Evolutionary conservation across 2,329 filamentous ascomycete species (phyloP).

Genomic region (Cercospora beticola): DNA sequence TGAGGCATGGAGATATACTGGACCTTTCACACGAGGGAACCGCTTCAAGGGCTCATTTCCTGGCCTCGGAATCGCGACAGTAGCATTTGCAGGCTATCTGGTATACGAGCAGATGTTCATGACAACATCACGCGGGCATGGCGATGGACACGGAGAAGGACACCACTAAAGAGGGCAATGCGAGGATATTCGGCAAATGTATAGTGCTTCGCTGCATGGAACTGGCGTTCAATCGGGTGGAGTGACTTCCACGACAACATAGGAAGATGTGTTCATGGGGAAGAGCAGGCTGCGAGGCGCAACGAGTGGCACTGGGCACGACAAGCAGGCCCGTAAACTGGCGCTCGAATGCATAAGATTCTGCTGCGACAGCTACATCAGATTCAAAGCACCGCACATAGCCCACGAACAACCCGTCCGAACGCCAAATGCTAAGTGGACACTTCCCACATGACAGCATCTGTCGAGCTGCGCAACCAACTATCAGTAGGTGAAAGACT

Average conservation of each 20-base stretch:
- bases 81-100: constrained; percentile 88
- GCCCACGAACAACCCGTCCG: neutral
- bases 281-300: neutral
- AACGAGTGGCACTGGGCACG: neutral
- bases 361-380: neutral
- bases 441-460: neutral
- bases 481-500: neutral
- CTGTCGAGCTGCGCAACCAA: neutral
- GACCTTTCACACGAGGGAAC: constrained; percentile 83
- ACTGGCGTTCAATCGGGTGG: constrained; percentile 15
- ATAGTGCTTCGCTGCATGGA: constrained; percentile 16
- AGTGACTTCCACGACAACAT: neutral
- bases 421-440: neutral
- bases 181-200: constrained; percentile 13
- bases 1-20: constrained; percentile 92
- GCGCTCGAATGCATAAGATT: neutral
- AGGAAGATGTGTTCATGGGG: neutral
- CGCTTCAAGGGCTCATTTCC: constrained; percentile 85
- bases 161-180: constrained; percentile 24
- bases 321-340: neutral
- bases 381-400: neutral
- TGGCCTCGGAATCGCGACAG: constrained; percentile 86
- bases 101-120: constrained; percentile 86
- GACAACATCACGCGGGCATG: constrained; percentile 18
- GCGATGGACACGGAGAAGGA: constrained; percentile 26